Conservation (phyloP, 208 protist genomes). For the Crithidia bombi region DNA sequence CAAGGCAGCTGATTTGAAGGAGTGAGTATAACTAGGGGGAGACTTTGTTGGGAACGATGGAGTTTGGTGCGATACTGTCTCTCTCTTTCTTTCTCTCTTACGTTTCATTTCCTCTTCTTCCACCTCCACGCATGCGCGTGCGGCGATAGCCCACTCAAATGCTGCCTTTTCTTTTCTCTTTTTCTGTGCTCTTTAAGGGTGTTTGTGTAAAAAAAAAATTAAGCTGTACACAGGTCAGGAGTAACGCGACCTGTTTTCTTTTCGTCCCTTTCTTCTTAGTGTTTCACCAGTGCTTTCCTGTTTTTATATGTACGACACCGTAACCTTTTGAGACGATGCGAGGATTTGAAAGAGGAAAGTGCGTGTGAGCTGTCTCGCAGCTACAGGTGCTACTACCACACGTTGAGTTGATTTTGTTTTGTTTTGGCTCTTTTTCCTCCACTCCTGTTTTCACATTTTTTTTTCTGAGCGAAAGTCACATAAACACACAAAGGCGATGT, state of each 20-base stretch:
- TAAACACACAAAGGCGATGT: not conserved
- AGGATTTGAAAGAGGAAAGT: not conserved
- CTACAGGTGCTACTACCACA: not conserved
- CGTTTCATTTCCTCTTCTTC: too few relatives aligned
- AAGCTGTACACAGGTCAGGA: conserved; percentile 3
- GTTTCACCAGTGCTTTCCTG: not conserved
- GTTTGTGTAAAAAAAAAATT: not conserved
- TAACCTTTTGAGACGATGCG: conserved; percentile 5
- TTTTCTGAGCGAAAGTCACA: conserved; percentile 2
- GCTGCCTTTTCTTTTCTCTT: conserved; percentile 5
- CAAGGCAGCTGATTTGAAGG: not conserved
- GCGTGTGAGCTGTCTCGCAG: not conserved
- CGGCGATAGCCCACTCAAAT: conserved; percentile 13
- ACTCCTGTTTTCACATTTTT: not conserved
- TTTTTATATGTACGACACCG: conserved; percentile 8
- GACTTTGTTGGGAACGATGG: not conserved
- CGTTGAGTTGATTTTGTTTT: conserved; percentile 22
- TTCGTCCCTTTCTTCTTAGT: conserved; percentile 2
- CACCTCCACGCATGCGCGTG: too few relatives aligned
- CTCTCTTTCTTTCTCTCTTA: conserved; percentile 1
- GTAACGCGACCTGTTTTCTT: conserved; percentile 2
- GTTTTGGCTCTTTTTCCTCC: conserved; percentile 1
- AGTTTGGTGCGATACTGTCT: conserved; percentile 2
- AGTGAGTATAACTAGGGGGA: not conserved
- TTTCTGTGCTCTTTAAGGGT: not conserved